Conservation (phyloP, 2,329 filamentous ascomycete species). For the Periconia sp. region DNA sequence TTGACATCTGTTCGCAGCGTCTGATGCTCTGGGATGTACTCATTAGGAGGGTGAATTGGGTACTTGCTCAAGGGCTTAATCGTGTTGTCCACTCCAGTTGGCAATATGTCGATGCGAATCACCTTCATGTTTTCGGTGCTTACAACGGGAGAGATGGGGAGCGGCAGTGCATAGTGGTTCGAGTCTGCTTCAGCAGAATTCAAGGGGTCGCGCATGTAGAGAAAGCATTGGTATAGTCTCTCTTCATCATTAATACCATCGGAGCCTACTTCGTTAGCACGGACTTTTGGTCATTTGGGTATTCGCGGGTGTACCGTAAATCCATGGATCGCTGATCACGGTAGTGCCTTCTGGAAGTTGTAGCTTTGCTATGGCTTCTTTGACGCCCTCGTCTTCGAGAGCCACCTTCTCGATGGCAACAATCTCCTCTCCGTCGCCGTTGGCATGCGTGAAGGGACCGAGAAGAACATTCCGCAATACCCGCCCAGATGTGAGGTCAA, state of each 20-base stretch:
- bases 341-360: slow-evolving; percentile 63
- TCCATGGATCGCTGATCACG: slow-evolving; percentile 70
- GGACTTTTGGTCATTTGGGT: not conserved
- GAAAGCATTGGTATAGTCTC: slow-evolving; percentile 66
- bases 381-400: slow-evolving; percentile 61
- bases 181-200: slow-evolving; percentile 67
- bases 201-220: slow-evolving; percentile 69
- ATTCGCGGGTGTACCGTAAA: slow-evolving; percentile 59
- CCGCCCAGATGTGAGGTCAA: slow-evolving; percentile 58
- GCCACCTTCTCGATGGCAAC: slow-evolving; percentile 63
- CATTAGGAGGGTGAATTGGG: slow-evolving; percentile 65
- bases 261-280: slow-evolving; percentile 33
- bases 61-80: slow-evolving; percentile 63
- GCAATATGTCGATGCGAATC: slow-evolving; percentile 71
- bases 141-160: slow-evolving; percentile 72
- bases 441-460: slow-evolving; percentile 63
- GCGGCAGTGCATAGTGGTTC: slow-evolving; percentile 72
- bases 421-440: slow-evolving; percentile 66
- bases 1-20: slow-evolving; percentile 66
- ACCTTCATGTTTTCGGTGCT: slow-evolving; percentile 68
- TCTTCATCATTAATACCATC: slow-evolving; percentile 57
- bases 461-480: slow-evolving; percentile 66
- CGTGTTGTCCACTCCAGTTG: slow-evolving; percentile 69
- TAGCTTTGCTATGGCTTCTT: slow-evolving; percentile 65
- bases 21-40: slow-evolving; percentile 70